Evolutionary conservation across 148 eudicot genomes (phyloP).

Genomic region (Cornus florida): DNA sequence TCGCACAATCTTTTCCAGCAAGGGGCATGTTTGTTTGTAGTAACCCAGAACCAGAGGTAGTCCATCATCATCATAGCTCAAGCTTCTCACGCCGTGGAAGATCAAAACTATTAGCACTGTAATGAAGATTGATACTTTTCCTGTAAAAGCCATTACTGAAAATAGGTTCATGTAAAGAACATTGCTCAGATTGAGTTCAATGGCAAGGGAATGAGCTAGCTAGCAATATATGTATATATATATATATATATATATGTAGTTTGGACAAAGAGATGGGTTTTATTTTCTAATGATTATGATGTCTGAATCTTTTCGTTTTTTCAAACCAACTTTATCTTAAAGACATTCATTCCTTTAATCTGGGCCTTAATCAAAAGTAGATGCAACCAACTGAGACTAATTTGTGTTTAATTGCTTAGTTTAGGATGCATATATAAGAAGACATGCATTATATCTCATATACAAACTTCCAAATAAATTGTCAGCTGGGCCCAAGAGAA

Average conservation of each 20-base stretch:
- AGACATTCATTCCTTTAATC: background rate
- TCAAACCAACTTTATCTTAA: conserved; percentile 17
- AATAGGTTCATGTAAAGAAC: too few species aligned
- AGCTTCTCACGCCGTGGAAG: conserved; percentile 14
- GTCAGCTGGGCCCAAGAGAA: too few species aligned
- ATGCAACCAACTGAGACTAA: conserved; percentile 24
- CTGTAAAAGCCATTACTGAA: conserved; percentile 2
- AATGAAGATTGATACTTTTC: conserved; percentile 3
- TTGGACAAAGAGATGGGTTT: background rate
- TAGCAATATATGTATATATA: background rate
- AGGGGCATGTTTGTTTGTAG: conserved; percentile 55
- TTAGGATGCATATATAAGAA: too few species aligned
- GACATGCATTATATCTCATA: too few species aligned
- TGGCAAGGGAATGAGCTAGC: background rate
- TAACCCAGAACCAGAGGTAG: conserved; percentile 31
- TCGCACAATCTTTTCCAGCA: conserved; percentile 47
- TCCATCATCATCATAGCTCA: conserved; percentile 10
- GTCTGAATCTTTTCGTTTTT: background rate
- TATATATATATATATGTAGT: background rate
- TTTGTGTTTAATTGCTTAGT: background rate
- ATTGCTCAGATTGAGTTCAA: background rate
- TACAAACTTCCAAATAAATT: too few species aligned
- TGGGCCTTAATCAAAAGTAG: conserved; percentile 17
- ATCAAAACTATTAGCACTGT: conserved; percentile 16
- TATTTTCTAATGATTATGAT: background rate